These are phyloP conservation scores for Creolimax fragrantissima DNA, from an alignment of 78 protist genomes.

Conservation along the genomic window DNA sequence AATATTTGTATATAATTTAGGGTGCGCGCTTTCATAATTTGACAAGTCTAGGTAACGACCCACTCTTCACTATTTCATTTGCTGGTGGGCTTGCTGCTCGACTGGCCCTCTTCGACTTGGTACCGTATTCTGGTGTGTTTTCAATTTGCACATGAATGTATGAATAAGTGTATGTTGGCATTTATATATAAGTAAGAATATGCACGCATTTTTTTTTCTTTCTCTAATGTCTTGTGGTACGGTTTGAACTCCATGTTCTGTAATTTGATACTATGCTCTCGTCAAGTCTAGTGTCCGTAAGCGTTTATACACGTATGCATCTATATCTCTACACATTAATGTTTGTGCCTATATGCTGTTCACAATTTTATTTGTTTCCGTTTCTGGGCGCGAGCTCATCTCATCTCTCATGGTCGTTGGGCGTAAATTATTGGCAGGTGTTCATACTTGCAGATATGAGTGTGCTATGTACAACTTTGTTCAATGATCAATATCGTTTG, in stretches of 20 bases:
- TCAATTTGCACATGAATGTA: background rate
- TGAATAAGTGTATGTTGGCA: background rate
- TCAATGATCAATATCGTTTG: too few relatives aligned
- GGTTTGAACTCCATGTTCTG: too few relatives aligned
- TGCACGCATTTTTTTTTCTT: background rate
- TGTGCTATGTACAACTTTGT: too few relatives aligned
- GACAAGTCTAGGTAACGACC: background rate
- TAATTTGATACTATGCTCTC: background rate
- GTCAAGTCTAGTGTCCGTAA: background rate
- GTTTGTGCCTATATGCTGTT: background rate
- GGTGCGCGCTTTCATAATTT: background rate
- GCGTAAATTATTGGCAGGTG: too few relatives aligned
- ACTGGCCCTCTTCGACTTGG: background rate
- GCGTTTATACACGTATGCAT: background rate
- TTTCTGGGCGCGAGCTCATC: too few relatives aligned
- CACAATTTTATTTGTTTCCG: too few relatives aligned
- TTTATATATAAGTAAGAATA: background rate
- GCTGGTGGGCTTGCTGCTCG: background rate
- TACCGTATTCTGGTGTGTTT: background rate
- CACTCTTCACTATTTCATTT: background rate
- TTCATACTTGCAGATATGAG: too few relatives aligned
- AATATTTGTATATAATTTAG: too few relatives aligned
- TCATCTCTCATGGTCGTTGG: too few relatives aligned
- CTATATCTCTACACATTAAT: background rate
- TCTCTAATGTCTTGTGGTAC: background rate